A percentile compares a stretch with the other conserved stretches of the same genome.
Conservation (phyloP, 2,329 filamentous ascomycete species). For the Hypoxylon sp. region DNA sequence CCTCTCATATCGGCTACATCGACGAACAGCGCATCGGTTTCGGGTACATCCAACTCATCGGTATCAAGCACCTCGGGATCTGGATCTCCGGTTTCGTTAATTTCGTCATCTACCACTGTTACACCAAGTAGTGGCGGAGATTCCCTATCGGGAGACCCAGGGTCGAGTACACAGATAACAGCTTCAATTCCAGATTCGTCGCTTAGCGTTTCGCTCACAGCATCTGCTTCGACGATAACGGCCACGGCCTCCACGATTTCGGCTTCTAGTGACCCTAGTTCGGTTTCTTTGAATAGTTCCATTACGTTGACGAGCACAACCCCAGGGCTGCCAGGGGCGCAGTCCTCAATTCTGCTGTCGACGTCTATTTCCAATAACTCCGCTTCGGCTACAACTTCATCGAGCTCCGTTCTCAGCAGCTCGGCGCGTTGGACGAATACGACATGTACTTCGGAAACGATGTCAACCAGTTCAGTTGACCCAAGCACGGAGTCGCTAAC, state of each 20-base stretch:
- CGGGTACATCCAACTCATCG: conserved; percentile 11
- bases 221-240: conserved; percentile 6
- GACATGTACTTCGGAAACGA: conserved; percentile 17
- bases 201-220: conserved; percentile 10
- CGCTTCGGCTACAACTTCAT: conserved; percentile 12
- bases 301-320: conserved; percentile 4
- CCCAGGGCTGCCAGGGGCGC: conserved; percentile 1
- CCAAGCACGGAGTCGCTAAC: conserved; percentile 10
- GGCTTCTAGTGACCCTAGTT: neutral
- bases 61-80: conserved; percentile 10
- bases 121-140: conserved; percentile 5
- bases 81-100: conserved; percentile 3
- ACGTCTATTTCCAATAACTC: conserved; percentile 26
- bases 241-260: conserved; percentile 2
- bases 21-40: neutral
- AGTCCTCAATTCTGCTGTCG: conserved; percentile 18
- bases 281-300: conserved; percentile 15
- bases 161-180: conserved; percentile 10
- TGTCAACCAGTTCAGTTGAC: conserved; percentile 11
- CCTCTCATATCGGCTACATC: conserved; percentile 3
- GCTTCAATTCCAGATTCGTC: conserved; percentile 9
- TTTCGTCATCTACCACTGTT: conserved; percentile 2
- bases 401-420: conserved; percentile 5
- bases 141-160: conserved; percentile 13
- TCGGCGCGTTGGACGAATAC: conserved; percentile 37